These are phyloP conservation scores for Pseudohalonectria lignicola DNA, from an alignment of 2,329 filamentous ascomycete species.

Conservation along the genomic window DNA sequence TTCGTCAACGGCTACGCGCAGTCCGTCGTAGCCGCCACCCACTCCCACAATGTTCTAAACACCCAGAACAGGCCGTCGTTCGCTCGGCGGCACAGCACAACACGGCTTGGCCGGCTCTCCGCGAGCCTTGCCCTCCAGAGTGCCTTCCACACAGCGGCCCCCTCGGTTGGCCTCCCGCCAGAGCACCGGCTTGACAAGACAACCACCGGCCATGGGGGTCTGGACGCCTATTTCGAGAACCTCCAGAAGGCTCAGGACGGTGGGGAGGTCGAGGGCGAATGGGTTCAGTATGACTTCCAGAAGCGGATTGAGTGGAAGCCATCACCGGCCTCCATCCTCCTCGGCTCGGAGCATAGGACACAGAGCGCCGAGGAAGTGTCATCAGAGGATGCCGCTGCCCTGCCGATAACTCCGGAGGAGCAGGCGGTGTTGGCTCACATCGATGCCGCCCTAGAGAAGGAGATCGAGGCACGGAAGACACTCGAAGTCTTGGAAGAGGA, in stretches of 20 bases:
- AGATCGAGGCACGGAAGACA: slow-evolving; percentile 48
- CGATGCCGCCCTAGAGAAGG: slow-evolving; percentile 72
- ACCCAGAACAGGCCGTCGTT: slow-evolving; percentile 57
- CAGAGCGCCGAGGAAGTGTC: slow-evolving; percentile 19
- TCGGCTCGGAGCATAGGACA: slow-evolving; percentile 24
- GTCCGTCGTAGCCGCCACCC: slow-evolving; percentile 89
- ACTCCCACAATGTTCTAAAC: slow-evolving; percentile 60
- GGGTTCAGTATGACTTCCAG: slow-evolving; percentile 84
- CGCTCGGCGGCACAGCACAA: slow-evolving; percentile 44
- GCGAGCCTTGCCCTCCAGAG: slow-evolving; percentile 60
- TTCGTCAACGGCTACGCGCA: slow-evolving; percentile 97
- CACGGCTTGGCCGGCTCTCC: slow-evolving; percentile 40
- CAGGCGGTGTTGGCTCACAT: slow-evolving; percentile 65
- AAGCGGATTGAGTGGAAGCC: slow-evolving; percentile 85
- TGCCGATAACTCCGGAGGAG: slow-evolving; percentile 31
- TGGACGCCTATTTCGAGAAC: slow-evolving; percentile 88
- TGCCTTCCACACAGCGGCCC: slow-evolving; percentile 57
- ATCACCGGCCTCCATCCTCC: slow-evolving; percentile 40
- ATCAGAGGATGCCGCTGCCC: slow-evolving; percentile 19
- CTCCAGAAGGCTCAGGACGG: slow-evolving; percentile 64
- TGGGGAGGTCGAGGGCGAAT: slow-evolving; percentile 64
- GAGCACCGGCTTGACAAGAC: slow-evolving; percentile 48
- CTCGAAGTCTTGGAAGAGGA: slow-evolving; percentile 32
- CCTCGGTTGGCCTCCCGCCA: slow-evolving; percentile 36
- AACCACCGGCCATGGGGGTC: slow-evolving; percentile 44